Base-by-base conservation (phyloP, 2,329 filamentous ascomycete species). In the Chaetomiaceae sp. region DNA sequence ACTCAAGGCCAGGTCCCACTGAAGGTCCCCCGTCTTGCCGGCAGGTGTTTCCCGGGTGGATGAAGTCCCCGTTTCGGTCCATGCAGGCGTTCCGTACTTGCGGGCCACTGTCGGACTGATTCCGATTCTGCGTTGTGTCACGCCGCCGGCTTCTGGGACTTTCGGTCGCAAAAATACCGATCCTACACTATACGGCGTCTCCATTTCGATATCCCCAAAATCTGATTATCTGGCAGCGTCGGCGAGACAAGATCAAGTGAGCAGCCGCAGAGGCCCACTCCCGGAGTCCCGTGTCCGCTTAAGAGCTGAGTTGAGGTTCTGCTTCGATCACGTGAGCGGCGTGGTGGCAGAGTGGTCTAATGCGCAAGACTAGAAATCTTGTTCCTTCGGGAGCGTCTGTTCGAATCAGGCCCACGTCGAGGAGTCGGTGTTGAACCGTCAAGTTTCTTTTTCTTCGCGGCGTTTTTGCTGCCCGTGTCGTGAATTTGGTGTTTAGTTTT, bases 311-410 rank as follows among this genome's bases (percentile, higher is more conserved):
- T n/a, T n/a, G 25, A 27, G 9, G 25, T 6, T 9, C 25, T 3
- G 5, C 2, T 12, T 4, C 27, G 11, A 31, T 48, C 51, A 53
- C 51, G 51, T 53, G 51, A 49, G 34, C 38, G 58, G 58, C 58
- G 51, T 56, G 58, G 58, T n/a, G n/a, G n/a, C n/a, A n/a, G 55
- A 60, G 58, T 56, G 58, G 58, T 58, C 58, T 58, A 56, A 58
- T 56, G 58, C 58, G 55, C 58, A 54, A 54, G 58, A 60, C 58
- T 60, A 56, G 55, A 58, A 60, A 58, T 58, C 58, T 60, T 59
- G 58, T 59, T 58, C 55, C 55, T 56, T 58, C 50, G 58, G 55
- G 55, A 56, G 55, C 58, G 55, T 60, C 55, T 60, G 55, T 60
- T 60, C 56, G 53, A 58, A 59, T 60, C 58, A 60, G 58, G 58